Conservation (phyloP, 2,329 filamentous ascomycete genomes). For the Xylariaceae sp. region DNA sequence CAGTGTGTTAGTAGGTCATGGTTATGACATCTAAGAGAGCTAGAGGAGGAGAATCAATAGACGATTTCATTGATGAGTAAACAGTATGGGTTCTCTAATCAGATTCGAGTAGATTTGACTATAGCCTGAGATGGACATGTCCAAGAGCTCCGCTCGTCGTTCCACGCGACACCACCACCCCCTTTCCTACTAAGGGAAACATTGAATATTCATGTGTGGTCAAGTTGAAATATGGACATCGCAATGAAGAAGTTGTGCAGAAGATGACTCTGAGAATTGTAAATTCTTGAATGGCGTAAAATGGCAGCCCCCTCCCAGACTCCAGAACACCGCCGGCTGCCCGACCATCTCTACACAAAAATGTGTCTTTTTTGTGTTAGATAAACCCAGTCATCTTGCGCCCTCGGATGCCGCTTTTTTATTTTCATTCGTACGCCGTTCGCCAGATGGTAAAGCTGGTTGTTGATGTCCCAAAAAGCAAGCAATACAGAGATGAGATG, state of each 20-base stretch:
- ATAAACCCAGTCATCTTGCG: slow-evolving; percentile 41
- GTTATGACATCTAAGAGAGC: too few species aligned
- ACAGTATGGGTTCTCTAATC: slow-evolving; percentile 28
- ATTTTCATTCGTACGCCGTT: slow-evolving; percentile 51
- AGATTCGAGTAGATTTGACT: slow-evolving; percentile 22
- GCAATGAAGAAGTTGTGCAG: slow-evolving; percentile 28
- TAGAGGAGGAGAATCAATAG: not conserved
- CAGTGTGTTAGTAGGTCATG: too few species aligned
- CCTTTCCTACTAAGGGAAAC: slow-evolving; percentile 30
- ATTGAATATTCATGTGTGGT: slow-evolving; percentile 27
- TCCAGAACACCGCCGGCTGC: slow-evolving; percentile 42
- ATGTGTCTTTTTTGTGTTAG: slow-evolving; percentile 36
- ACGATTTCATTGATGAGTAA: slow-evolving; percentile 22
- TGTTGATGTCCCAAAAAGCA: slow-evolving; percentile 39
- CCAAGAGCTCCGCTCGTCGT: slow-evolving; percentile 9
- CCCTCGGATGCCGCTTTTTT: slow-evolving; percentile 43
- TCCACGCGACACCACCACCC: slow-evolving; percentile 24
- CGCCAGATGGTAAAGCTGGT: slow-evolving; percentile 47
- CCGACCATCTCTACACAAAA: slow-evolving; percentile 38
- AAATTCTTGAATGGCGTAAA: slow-evolving; percentile 33
- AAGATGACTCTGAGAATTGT: slow-evolving; percentile 27
- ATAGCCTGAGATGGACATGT: slow-evolving; percentile 20
- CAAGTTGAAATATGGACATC: slow-evolving; percentile 33
- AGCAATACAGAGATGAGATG: slow-evolving; percentile 39
- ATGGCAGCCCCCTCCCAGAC: slow-evolving; percentile 35